phyloP scores from a whole-genome alignment of 2,329 filamentous ascomycete genomes.

The Venturia carpophila region DNA sequence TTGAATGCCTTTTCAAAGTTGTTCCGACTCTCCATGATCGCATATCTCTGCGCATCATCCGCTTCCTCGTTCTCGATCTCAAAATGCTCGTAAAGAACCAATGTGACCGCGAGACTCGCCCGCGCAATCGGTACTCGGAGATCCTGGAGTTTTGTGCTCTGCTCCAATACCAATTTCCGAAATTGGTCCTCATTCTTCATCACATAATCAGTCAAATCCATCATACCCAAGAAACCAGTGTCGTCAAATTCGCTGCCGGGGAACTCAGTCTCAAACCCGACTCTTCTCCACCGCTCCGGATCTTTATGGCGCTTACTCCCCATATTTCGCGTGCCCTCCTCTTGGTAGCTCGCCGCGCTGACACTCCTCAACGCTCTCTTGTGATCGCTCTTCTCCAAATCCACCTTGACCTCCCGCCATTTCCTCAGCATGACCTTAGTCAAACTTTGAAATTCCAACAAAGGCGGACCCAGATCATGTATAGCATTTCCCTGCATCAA shows the following conservation, averaged over 20 bases:
- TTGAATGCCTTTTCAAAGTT: slow-evolving; percentile 82
- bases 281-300: slow-evolving; percentile 82
- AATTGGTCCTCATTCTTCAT: slow-evolving; percentile 86
- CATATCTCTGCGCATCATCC: slow-evolving; percentile 69
- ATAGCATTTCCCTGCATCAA: slow-evolving; percentile 92
- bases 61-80: slow-evolving; percentile 79
- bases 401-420: slow-evolving; percentile 79
- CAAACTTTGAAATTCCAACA: slow-evolving; percentile 87
- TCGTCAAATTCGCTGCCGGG: slow-evolving; percentile 78
- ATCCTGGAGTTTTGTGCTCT: slow-evolving; percentile 61
- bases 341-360: slow-evolving; percentile 63
- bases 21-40: slow-evolving; percentile 63
- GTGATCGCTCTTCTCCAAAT: slow-evolving; percentile 82
- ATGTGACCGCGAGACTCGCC: slow-evolving; percentile 77
- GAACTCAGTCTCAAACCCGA: slow-evolving; percentile 87
- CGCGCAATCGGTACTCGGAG: slow-evolving; percentile 81
- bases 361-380: slow-evolving; percentile 77
- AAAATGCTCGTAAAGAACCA: slow-evolving; percentile 90
- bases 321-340: slow-evolving; percentile 22
- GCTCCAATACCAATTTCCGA: slow-evolving; percentile 84
- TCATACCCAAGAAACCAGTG: slow-evolving; percentile 87
- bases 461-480: slow-evolving; percentile 80
- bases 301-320: slow-evolving; percentile 62
- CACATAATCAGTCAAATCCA: slow-evolving; percentile 93
- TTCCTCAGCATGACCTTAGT: slow-evolving; percentile 81